phyloP scores from a whole-genome alignment of 1,284 basidiomycete species.

The Rhodotorula sp. region DNA sequence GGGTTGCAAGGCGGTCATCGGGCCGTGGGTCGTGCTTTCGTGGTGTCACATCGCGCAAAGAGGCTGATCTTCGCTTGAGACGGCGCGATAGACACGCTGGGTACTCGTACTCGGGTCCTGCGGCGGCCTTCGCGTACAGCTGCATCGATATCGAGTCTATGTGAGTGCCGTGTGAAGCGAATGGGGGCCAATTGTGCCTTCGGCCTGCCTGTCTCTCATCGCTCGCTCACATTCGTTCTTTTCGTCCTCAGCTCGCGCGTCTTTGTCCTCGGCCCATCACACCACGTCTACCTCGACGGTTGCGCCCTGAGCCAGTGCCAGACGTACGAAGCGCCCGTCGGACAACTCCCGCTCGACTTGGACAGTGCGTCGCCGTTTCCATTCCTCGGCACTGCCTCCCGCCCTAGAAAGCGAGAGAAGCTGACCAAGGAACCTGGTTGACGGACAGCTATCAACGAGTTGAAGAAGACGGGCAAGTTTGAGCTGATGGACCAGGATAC shows the following conservation, averaged over 20 bases:
- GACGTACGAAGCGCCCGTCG: constrained; percentile 81
- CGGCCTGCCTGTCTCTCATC: neutral
- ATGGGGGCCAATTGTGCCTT: constrained; percentile 5
- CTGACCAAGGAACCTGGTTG: neutral
- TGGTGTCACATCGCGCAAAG: too few relatives aligned
- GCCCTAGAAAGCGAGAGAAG: neutral
- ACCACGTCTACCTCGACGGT: constrained; percentile 82
- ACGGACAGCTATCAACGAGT: constrained; percentile 64
- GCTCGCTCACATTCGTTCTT: neutral
- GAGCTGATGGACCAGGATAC: constrained; percentile 63
- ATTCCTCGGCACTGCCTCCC: neutral
- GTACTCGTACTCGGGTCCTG: constrained; percentile 87
- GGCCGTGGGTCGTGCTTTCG: constrained; percentile 62
- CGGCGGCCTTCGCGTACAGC: constrained; percentile 95
- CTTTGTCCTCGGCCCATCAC: constrained; percentile 93
- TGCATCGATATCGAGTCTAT: constrained; percentile 76
- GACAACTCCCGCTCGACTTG: constrained; percentile 72
- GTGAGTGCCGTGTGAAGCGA: constrained; percentile 54
- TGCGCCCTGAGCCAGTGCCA: constrained; percentile 79
- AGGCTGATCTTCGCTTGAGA: constrained; percentile 9
- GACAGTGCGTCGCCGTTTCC: constrained; percentile 60
- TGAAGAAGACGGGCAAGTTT: constrained; percentile 70
- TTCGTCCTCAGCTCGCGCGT: constrained; percentile 57
- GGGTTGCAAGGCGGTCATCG: constrained; percentile 87
- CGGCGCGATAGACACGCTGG: constrained; percentile 76